Evolutionary conservation across 257 asterid genomes (phyloP).

Genomic region (Fraxinus pennsylvanica): DNA sequence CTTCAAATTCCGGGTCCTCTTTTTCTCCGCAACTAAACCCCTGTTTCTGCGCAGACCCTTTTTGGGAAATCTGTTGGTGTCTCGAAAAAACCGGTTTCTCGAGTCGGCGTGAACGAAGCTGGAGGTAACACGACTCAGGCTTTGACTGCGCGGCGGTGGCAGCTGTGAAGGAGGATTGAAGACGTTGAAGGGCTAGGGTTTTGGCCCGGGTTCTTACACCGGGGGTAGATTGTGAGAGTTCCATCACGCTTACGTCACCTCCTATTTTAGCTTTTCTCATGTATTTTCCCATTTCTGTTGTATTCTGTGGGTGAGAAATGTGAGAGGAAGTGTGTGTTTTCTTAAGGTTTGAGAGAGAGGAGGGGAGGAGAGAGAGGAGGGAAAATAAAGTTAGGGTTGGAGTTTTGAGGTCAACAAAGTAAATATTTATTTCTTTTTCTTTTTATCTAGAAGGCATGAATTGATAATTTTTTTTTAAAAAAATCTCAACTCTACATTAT

Average conservation of each 20-base stretch:
- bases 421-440: too few relatives aligned
- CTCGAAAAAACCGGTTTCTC: conserved; percentile 20
- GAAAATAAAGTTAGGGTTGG: too few relatives aligned
- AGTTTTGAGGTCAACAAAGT: too few relatives aligned
- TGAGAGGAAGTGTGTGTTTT: neutral
- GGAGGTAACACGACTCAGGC: neutral
- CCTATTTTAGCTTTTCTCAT: conserved; percentile 52
- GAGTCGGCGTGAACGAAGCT: conserved; percentile 46
- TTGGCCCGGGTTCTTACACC: conserved; percentile 91
- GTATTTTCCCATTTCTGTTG: conserved; percentile 57
- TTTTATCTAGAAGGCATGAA: too few relatives aligned
- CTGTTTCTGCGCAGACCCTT: conserved; percentile 8
- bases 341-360: neutral
- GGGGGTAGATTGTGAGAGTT: conserved; percentile 49
- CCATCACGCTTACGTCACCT: conserved; percentile 56
- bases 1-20: neutral
- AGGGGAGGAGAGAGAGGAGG: too few relatives aligned
- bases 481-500: too few relatives aligned
- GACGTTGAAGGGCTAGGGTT: conserved; percentile 74
- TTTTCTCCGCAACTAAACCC: neutral
- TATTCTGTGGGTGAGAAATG: neutral
- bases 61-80: neutral
- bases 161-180: conserved; percentile 34
- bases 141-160: conserved; percentile 12
- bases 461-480: too few relatives aligned